A percentile compares a stretch with the other conserved stretches of the same genome.
phyloP scores from a whole-genome alignment of 2,329 filamentous ascomycete species.

The Sporothrix brunneoviolacea region DNA sequence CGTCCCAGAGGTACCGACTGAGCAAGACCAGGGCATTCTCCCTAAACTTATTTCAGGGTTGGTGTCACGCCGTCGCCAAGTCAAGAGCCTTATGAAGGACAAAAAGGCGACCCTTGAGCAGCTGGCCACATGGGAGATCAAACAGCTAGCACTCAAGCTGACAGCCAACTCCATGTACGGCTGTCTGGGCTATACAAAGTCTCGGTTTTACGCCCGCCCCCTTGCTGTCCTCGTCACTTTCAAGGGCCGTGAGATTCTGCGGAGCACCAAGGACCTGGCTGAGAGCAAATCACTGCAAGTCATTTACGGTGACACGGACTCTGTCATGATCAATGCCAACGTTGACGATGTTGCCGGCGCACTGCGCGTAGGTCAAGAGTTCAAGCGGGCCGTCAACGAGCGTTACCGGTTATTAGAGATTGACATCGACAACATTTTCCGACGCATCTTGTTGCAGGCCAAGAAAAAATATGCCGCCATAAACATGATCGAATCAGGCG shows the following conservation, averaged over 20 bases:
- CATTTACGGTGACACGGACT: conserved; percentile 98
- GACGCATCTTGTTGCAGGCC: conserved; percentile 84
- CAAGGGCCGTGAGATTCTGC: conserved; percentile 95
- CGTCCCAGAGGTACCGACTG: conserved; percentile 77
- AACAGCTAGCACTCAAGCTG: conserved; percentile 91
- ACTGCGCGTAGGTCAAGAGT: conserved; percentile 84
- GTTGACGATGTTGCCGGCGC: conserved; percentile 89
- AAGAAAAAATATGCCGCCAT: conserved; percentile 99
- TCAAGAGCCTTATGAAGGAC: conserved; percentile 96
- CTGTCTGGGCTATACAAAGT: conserved; percentile 93
- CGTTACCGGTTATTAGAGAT: conserved; percentile 90
- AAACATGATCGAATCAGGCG: conserved; percentile 82
- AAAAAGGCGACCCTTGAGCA: conserved; percentile 80
- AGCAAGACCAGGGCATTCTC: conserved; percentile 76
- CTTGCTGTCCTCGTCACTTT: conserved; percentile 92
- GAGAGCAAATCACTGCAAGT: conserved; percentile 87
- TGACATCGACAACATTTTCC: conserved; percentile 96
- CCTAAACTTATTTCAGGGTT: conserved; percentile 88
- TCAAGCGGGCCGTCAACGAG: conserved; percentile 92
- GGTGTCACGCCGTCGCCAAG: conserved; percentile 79
- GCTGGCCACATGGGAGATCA: conserved; percentile 93
- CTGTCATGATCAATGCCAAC: conserved; percentile 99
- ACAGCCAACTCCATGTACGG: conserved; percentile 99
- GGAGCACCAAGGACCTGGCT: conserved; percentile 90
- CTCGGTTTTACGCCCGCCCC: conserved; percentile 92